Evolutionary conservation across 148 eudicot genomes (phyloP).

Genomic region (Vaccinium darrowii): DNA sequence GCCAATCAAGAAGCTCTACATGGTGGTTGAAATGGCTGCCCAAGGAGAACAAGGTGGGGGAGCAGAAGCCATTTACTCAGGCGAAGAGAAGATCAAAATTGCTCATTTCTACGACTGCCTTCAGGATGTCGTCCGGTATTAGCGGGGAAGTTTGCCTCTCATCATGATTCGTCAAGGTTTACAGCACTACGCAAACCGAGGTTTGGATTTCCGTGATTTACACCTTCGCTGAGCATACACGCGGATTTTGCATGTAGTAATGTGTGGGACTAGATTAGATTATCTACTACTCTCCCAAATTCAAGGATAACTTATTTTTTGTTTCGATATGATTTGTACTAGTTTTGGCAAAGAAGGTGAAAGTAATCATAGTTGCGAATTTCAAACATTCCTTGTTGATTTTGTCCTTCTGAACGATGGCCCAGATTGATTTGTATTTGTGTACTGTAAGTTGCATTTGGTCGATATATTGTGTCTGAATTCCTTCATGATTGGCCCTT

Average conservation of each 20-base stretch:
- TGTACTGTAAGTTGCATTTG: background rate
- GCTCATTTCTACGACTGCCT: constrained; percentile 89
- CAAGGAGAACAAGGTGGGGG: constrained; percentile 88
- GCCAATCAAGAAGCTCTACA: constrained; percentile 87
- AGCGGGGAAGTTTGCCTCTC: constrained; percentile 14
- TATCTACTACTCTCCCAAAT: background rate
- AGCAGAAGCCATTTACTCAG: constrained; percentile 83
- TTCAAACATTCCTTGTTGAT: background rate
- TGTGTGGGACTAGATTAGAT: background rate
- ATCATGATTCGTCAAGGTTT: constrained; percentile 6
- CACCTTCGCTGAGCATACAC: background rate
- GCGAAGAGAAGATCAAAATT: constrained; percentile 69
- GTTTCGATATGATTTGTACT: background rate
- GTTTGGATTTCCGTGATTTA: constrained; percentile 11
- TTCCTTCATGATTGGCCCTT: background rate
- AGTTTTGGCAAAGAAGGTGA: background rate
- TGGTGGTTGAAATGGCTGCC: constrained; percentile 95
- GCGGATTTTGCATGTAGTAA: background rate
- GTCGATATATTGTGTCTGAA: background rate
- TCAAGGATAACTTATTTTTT: background rate
- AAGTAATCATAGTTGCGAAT: background rate
- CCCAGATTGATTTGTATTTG: background rate
- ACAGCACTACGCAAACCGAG: background rate
- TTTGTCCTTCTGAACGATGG: background rate
- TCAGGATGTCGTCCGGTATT: constrained; percentile 72